Conservation (phyloP, 1,284 basidiomycete genomes). For the Coniophora puteana region DNA sequence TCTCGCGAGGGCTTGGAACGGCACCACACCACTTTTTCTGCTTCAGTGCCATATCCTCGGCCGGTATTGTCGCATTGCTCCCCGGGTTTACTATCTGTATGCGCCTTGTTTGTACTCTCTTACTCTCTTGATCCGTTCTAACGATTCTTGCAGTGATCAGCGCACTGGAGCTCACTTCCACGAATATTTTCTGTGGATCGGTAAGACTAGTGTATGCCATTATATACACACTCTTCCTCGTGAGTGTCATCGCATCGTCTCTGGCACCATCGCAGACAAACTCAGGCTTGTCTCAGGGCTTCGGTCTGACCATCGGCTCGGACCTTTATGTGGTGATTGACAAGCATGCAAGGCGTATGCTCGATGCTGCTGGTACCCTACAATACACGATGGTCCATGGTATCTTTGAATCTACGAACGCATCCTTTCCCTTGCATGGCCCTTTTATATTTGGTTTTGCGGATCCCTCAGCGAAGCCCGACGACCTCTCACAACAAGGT, state of each 20-base stretch:
- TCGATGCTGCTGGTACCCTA: conserved; percentile 40
- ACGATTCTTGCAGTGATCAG: conserved; percentile 59
- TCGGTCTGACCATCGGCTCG: conserved; percentile 82
- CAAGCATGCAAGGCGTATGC: conserved; percentile 51
- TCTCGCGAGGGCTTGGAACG: conserved; percentile 70
- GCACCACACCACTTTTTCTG: conserved; percentile 71
- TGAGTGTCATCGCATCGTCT: conserved; percentile 21
- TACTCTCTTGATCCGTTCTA: conserved; percentile 12
- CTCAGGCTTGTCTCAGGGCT: conserved; percentile 50
- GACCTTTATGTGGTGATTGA: conserved; percentile 81
- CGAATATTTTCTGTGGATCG: conserved; percentile 81
- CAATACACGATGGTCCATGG: conserved; percentile 54
- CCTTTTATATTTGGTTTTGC: conserved; percentile 63
- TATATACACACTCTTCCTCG: conserved; percentile 83
- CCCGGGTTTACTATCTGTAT: conserved; percentile 77
- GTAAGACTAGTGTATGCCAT: conserved; percentile 86
- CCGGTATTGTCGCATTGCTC: conserved; percentile 76
- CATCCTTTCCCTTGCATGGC: conserved; percentile 41
- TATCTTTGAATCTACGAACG: conserved; percentile 56
- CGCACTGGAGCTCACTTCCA: conserved; percentile 80
- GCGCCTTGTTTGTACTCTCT: conserved; percentile 23
- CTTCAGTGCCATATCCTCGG: conserved; percentile 80
- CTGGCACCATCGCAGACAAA: conserved; percentile 5
- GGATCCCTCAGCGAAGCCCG: conserved; percentile 37
- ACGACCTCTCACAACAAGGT: too few relatives aligned